These are phyloP conservation scores for Neopestalotiopsis rosae DNA, from an alignment of 2,329 filamentous ascomycete species.

Conservation along the genomic window DNA sequence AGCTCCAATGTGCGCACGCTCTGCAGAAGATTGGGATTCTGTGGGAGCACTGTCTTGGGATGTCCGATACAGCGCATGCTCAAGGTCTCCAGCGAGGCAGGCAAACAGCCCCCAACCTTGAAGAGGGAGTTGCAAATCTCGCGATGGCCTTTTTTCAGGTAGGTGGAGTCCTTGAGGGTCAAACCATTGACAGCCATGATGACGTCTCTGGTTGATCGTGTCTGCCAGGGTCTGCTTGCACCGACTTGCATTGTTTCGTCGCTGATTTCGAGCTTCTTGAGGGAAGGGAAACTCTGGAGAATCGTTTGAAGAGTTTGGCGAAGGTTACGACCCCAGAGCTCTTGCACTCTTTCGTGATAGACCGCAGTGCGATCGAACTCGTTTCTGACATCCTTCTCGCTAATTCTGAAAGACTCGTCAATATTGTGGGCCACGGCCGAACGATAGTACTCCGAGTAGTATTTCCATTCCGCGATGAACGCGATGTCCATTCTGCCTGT, in stretches of 20 bases:
- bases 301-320: background rate
- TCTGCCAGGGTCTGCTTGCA: no score
- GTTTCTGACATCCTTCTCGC: background rate
- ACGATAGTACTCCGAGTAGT: no score
- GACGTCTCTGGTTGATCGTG: background rate
- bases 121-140: no score
- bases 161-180: no score
- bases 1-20: background rate
- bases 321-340: background rate
- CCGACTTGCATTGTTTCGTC: no score
- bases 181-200: background rate
- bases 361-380: background rate
- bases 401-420: background rate
- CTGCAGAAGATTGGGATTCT: background rate
- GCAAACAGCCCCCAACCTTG: no score
- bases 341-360: background rate
- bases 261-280: background rate
- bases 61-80: background rate
- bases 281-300: background rate
- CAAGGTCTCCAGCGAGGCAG: background rate
- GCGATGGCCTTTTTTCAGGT: no score
- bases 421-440: background rate
- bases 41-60: background rate
- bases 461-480: no score
- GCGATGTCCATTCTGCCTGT: background rate